Evolutionary conservation across 2,329 filamentous ascomycete species (phyloP), one percentile per base, ranked within the genome.

Genomic region (Aspergillus brunneoviolaceus): DNA sequence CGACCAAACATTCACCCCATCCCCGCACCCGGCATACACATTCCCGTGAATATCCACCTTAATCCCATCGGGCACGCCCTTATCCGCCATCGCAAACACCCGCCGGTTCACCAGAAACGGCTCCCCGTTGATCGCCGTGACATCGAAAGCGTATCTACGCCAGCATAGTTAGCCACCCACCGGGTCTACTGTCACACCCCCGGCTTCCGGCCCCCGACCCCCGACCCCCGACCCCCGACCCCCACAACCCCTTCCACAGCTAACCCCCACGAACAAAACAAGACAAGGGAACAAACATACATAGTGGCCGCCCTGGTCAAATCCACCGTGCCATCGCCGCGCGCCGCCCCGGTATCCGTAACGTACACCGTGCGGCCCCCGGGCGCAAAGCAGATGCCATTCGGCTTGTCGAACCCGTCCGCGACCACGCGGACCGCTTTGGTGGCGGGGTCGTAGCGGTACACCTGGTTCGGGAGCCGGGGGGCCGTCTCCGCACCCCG

Each of bases 1-100:
- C 61, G 75, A 78, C 81, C 82, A 86, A 4, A 85, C 76, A 60
- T 84, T 77, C 12, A 85, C 71, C 0, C 83, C 83, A 65, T 85
- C 83, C 0, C 81, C 81, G 58, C 81, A 82, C 0, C 80, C 82
- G 19, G 77, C 77, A 69, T 83, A 86, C 0, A 86, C 80, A 66
- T 85, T 85, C 1, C 84, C 83, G 2, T 79, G 64, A 0, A 74
- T 74, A 65, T 86, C 84, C 48, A 79, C 79, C 60, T 83, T 81
- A 58, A 84, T 74, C 4, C 74, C 74, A 52, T 76, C 72, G 0
- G 84, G 82, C 2, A 80, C 74, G 0, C 82, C 82, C 0, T 70
- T 69, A 33, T 78, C 75, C 1, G 79, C 77, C 60, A 79, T 81
- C 1, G 83, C 79, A 65, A 87, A 86, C 0, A 84, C 67, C 21